Percentiles rank a stretch among this genome's conserved stretches.
Conservation (phyloP, 2,329 filamentous ascomycete genomes). For the Aspergillus sojae region DNA sequence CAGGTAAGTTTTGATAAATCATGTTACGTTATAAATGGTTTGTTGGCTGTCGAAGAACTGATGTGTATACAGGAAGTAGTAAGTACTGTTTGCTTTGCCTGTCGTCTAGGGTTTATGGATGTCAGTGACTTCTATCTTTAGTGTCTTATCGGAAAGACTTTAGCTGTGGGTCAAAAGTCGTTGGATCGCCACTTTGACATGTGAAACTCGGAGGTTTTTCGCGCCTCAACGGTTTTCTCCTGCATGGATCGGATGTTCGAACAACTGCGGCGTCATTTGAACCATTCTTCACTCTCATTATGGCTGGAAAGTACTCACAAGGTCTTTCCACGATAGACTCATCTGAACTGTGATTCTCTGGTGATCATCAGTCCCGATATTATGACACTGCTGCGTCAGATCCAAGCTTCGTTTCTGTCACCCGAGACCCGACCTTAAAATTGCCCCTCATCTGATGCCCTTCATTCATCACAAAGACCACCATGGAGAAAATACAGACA, state of each 20-base stretch:
- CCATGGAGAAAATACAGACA: background rate
- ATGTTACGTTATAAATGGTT: background rate
- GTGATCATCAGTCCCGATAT: background rate
- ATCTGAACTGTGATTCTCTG: background rate
- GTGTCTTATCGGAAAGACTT: background rate
- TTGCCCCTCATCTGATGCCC: background rate
- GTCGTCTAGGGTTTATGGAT: background rate
- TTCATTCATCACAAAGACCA: background rate
- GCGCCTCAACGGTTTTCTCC: background rate
- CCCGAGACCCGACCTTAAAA: background rate
- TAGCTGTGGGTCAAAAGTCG: background rate
- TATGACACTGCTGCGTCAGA: background rate
- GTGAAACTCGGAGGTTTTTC: constrained; percentile 3
- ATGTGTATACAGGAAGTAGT: background rate
- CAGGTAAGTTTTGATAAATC: background rate
- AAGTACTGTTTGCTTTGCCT: background rate
- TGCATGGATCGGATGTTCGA: background rate
- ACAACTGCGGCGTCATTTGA: background rate
- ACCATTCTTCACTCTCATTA: background rate
- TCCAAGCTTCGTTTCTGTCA: background rate
- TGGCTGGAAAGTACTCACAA: background rate
- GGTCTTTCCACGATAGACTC: background rate
- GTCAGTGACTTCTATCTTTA: background rate
- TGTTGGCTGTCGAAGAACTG: background rate
- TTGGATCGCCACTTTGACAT: constrained; percentile 1